phyloP scores from a whole-genome alignment of 352 stramenopile genomes.

The Stramenopiles sp. region DNA sequence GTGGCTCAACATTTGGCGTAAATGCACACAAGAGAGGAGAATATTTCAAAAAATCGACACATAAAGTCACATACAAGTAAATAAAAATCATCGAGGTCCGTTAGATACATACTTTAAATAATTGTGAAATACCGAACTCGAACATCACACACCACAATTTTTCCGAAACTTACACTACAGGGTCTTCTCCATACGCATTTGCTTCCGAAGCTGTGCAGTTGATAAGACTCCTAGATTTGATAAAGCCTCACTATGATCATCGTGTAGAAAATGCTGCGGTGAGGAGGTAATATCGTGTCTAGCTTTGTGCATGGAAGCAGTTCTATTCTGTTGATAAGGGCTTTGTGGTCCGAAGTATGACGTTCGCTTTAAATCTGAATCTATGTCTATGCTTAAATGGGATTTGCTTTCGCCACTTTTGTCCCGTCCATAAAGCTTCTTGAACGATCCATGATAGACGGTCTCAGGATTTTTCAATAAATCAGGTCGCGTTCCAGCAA shows the following conservation, averaged over 20 bases:
- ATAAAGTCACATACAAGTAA: no score
- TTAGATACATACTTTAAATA: no score
- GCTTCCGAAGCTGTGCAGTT: neutral
- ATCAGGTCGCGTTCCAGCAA: neutral
- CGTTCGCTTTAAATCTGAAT: neutral
- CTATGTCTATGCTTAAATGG: neutral
- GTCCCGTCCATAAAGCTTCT: neutral
- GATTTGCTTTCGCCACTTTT: neutral
- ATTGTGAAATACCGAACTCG: neutral
- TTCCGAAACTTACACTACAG: neutral
- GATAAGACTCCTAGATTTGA: neutral
- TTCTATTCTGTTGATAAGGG: neutral
- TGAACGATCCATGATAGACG: neutral
- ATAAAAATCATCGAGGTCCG: no score
- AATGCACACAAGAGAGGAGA: no score
- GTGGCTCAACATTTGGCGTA: no score
- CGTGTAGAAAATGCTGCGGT: neutral
- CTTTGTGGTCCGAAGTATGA: neutral
- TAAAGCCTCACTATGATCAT: neutral
- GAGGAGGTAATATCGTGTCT: neutral
- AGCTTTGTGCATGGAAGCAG: neutral
- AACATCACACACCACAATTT: neutral
- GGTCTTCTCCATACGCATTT: neutral
- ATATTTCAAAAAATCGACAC: no score
- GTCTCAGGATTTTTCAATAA: constrained; percentile 7